phyloP scores from a whole-genome alignment of 1,139 yeast genomes.

The Kodamaea fungicola region DNA sequence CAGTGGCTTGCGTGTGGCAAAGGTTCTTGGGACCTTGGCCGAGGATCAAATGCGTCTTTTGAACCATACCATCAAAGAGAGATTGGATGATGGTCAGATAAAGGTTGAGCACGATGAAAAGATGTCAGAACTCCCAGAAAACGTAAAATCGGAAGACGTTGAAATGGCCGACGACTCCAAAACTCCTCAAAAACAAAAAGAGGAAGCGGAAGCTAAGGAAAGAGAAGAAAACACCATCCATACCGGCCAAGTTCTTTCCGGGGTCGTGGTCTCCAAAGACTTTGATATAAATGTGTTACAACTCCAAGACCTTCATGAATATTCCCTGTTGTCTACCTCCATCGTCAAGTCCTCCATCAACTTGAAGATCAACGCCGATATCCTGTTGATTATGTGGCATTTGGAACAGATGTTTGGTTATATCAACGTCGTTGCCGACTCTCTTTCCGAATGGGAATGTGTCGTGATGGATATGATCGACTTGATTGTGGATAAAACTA shows the following conservation, averaged over 20 bases:
- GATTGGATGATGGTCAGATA: conserved; percentile 16
- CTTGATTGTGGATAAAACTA: conserved; percentile 42
- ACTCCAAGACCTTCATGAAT: conserved; percentile 83
- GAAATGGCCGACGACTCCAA: conserved; percentile 3
- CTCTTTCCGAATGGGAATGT: conserved; percentile 53
- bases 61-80: conserved; percentile 31
- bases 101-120: conserved; percentile 11
- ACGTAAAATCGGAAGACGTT: conserved; percentile 3
- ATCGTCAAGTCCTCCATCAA: conserved; percentile 79
- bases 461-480: conserved; percentile 46
- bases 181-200: conserved; percentile 1
- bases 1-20: conserved; percentile 81
- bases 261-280: conserved; percentile 87
- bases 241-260: conserved; percentile 58
- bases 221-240: conserved; percentile 14
- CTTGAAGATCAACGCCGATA: conserved; percentile 74
- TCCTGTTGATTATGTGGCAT: conserved; percentile 82
- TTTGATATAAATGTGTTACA: conserved; percentile 82
- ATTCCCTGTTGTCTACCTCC: conserved; percentile 82
- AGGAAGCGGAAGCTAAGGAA: conserved; percentile 5
- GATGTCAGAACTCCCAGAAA: conserved; percentile 6
- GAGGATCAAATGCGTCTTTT: conserved; percentile 40
- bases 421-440: conserved; percentile 63
- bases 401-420: conserved; percentile 94
- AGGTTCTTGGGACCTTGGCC: conserved; percentile 77